phyloP scores from a whole-genome alignment of 805 yeast genomes.

The Schwanniomyces vanrijiae region DNA sequence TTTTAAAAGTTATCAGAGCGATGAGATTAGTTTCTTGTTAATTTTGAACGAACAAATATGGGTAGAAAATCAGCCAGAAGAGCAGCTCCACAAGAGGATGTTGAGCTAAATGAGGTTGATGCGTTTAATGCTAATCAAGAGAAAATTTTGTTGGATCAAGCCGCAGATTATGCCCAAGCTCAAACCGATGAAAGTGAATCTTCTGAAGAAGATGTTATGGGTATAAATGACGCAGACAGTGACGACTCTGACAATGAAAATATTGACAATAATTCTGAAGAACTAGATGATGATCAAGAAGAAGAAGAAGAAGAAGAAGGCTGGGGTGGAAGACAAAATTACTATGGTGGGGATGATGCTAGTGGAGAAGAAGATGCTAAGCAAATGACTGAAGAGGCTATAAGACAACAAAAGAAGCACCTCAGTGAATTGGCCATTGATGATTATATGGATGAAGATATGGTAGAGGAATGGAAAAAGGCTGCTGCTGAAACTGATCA shows the following conservation, averaged over 20 bases:
- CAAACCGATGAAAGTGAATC: slow-evolving; percentile 37
- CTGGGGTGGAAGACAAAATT: slow-evolving; percentile 47
- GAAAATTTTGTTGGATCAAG: slow-evolving; percentile 54
- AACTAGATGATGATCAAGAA: slow-evolving; percentile 22
- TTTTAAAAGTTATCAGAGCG: slow-evolving; percentile 1
- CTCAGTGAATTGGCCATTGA: slow-evolving; percentile 71
- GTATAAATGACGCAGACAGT: slow-evolving; percentile 9
- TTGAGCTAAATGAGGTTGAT: slow-evolving; percentile 67
- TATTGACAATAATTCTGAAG: slow-evolving; percentile 16
- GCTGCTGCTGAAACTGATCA: slow-evolving; percentile 38
- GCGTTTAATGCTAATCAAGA: slow-evolving; percentile 63
- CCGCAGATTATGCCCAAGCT: slow-evolving; percentile 43
- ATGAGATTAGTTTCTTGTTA: background rate
- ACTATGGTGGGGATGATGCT: slow-evolving; percentile 63
- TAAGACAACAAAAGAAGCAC: slow-evolving; percentile 75
- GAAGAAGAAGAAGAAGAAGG: slow-evolving; percentile 32
- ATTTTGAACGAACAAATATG: slow-evolving; percentile 11
- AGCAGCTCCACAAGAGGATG: slow-evolving; percentile 11
- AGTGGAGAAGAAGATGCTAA: slow-evolving; percentile 78
- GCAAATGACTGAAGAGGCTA: slow-evolving; percentile 83
- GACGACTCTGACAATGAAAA: slow-evolving; percentile 43
- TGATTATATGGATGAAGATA: slow-evolving; percentile 64
- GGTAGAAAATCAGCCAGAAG: slow-evolving; percentile 16
- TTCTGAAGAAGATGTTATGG: slow-evolving; percentile 58
- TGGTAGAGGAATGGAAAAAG: slow-evolving; percentile 76